These are phyloP conservation scores for Didymella exigua DNA, from an alignment of 2,329 filamentous ascomycete genomes.

Conservation along the genomic window DNA sequence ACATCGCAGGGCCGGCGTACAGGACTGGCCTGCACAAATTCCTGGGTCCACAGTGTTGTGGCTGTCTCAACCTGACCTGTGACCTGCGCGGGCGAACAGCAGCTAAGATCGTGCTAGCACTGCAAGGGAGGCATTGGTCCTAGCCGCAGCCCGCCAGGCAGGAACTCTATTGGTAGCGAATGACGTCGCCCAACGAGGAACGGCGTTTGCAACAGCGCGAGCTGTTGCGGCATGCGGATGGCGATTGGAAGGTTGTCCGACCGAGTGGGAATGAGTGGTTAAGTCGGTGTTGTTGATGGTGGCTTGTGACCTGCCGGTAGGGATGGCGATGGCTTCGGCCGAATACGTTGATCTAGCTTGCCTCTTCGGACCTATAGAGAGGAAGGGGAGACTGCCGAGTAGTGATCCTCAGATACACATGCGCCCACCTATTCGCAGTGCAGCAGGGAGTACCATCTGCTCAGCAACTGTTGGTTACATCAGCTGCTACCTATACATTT, in stretches of 20 bases:
- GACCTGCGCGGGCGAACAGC: background rate
- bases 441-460: background rate
- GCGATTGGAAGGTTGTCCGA: constrained; percentile 21
- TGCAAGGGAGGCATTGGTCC: constrained; percentile 6
- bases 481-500: background rate
- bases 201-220: constrained; percentile 10
- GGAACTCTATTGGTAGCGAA: background rate
- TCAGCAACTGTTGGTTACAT: background rate
- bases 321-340: constrained; percentile 9
- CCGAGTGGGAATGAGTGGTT: constrained; percentile 9
- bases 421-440: background rate
- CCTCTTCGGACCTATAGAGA: constrained; percentile 11
- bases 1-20: background rate
- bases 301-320: constrained; percentile 31
- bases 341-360: constrained; percentile 10
- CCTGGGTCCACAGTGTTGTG: background rate
- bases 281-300: constrained; percentile 14
- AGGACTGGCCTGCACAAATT: background rate
- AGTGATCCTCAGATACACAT: background rate
- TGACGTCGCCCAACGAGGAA: constrained; percentile 13
- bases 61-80: background rate
- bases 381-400: background rate
- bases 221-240: constrained; percentile 1
- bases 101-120: constrained; percentile 2
- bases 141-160: constrained; percentile 1